Evolutionary conservation across 2,329 filamentous ascomycete species (phyloP).

Genomic region (Orbilia brochopaga): DNA sequence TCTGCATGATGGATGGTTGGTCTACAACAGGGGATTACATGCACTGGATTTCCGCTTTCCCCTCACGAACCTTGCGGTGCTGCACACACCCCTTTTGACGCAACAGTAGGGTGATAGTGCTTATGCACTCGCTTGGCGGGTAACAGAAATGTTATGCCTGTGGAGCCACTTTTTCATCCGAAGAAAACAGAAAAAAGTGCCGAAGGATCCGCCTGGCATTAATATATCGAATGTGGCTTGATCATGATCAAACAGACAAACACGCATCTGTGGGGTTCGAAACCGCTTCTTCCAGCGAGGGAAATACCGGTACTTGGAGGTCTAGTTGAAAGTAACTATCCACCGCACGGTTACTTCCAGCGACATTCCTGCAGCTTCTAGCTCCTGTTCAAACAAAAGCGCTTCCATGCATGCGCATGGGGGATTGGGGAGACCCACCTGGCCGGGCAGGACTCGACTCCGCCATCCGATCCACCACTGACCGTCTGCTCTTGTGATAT

Average conservation of each 20-base stretch:
- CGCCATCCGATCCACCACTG: not conserved
- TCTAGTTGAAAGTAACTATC: no score
- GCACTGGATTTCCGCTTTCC: not conserved
- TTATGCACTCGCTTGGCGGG: slow-evolving; percentile 10
- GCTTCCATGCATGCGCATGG: slow-evolving; percentile 1
- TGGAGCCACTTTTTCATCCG: slow-evolving; percentile 40
- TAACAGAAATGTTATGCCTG: slow-evolving; percentile 14
- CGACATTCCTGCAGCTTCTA: not conserved
- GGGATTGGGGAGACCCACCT: not conserved
- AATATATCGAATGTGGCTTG: slow-evolving; percentile 37
- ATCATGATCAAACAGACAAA: slow-evolving; percentile 8
- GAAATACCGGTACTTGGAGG: not conserved
- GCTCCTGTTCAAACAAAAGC: slow-evolving; percentile 2
- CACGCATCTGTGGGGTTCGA: slow-evolving; percentile 1
- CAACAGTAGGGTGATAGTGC: slow-evolving; percentile 26
- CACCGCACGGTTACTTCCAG: not conserved
- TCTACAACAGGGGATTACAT: no score
- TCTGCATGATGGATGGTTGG: slow-evolving; percentile 16
- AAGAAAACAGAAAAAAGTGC: slow-evolving; percentile 43
- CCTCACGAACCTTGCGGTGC: not conserved
- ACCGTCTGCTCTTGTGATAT: not conserved
- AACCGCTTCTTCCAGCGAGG: not conserved
- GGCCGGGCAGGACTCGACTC: not conserved
- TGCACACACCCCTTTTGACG: slow-evolving; percentile 25
- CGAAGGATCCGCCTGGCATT: slow-evolving; percentile 44